Evolutionary conservation across 139 green algal genomes (phyloP).

Genomic region (Micractinium sp.): DNA sequence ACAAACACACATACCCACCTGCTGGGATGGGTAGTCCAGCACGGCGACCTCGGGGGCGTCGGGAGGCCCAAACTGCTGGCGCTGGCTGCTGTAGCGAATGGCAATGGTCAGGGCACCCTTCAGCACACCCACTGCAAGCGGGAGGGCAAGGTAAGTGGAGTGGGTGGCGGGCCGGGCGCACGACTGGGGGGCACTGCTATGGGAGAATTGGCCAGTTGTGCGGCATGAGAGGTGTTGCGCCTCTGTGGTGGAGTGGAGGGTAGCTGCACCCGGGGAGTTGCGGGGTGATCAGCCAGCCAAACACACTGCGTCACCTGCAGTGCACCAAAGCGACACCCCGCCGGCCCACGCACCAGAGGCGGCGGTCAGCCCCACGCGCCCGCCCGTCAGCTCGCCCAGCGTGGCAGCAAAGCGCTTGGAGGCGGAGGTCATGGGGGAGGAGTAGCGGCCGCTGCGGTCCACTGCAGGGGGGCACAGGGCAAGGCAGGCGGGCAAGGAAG

Average conservation of each 20-base stretch:
- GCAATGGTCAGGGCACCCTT: slow-evolving; percentile 80
- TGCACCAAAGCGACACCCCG: too few species aligned
- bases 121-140: slow-evolving; percentile 64
- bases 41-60: slow-evolving; percentile 74
- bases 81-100: slow-evolving; percentile 73
- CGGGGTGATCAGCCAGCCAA: too few species aligned
- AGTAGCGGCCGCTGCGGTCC: slow-evolving; percentile 80
- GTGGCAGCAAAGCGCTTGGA: slow-evolving; percentile 80
- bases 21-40: slow-evolving; percentile 85
- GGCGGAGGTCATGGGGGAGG: slow-evolving; percentile 64
- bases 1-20: slow-evolving; percentile 41
- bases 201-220: not conserved
- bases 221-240: not conserved
- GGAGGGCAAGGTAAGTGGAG: not conserved
- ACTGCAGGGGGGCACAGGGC: slow-evolving; percentile 40
- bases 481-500: not conserved
- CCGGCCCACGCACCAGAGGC: slow-evolving; percentile 41
- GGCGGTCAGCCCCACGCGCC: slow-evolving; percentile 76
- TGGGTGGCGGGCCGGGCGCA: not conserved
- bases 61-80: slow-evolving; percentile 86
- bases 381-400: slow-evolving; percentile 86
- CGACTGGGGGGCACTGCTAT: not conserved
- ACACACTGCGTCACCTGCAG: not conserved
- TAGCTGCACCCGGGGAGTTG: too few species aligned
- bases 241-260: too few species aligned